Base-by-base conservation (phyloP, 345 rosid genomes). In the Eucalyptus cladocalyx region DNA sequence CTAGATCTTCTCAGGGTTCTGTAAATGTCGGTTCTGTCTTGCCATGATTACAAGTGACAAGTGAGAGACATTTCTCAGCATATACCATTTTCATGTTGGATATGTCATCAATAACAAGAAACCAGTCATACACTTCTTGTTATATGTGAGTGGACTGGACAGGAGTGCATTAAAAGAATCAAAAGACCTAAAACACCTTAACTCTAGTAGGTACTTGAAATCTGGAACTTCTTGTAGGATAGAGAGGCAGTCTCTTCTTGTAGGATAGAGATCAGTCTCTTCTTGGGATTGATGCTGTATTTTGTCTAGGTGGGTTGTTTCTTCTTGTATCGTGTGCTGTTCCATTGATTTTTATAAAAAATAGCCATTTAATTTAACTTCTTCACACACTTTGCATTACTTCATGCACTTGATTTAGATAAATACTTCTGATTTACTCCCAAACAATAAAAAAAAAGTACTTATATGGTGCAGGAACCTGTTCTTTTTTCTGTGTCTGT, bases 401-500 rank as follows among this genome's bases (percentile, higher is more conserved):
- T 40, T 34, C 24, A 34, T 34, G 26, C 81, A 18, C 85, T 76
- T 76, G 30, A 51, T 86, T 56, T 86, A 9, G 26, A 51, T 86
- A 26, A 51, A 23, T 72, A 80, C 83, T 56, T 48, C 47, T 89
- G 49, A 83, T n/a, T 76, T n/a, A 69, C 85, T 76, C 85, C 85
- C 47, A 21, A 37, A 76, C 85, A 76, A 40, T 37, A 2, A 24
- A 56, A 56, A 53, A 56, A 2, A 40, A 40, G 13, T 87, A 83
- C 69, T 67, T 88, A 62, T 86, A 67, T 34, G 54, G 80, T 91
- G 86, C 94, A 95, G 99, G 99, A 97, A 92, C 99, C 99, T 45
- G 97, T 96, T 88, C 99, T 97, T 87, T 97, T 97, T 89, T 96
- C 99, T 30, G 93, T 94, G 53, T 96, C 99, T 47, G 97, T 97